Percentiles rank a stretch among this genome's conserved stretches.
phyloP scores from a whole-genome alignment of 1,139 yeast species.

The Diutina scorzettiae region DNA sequence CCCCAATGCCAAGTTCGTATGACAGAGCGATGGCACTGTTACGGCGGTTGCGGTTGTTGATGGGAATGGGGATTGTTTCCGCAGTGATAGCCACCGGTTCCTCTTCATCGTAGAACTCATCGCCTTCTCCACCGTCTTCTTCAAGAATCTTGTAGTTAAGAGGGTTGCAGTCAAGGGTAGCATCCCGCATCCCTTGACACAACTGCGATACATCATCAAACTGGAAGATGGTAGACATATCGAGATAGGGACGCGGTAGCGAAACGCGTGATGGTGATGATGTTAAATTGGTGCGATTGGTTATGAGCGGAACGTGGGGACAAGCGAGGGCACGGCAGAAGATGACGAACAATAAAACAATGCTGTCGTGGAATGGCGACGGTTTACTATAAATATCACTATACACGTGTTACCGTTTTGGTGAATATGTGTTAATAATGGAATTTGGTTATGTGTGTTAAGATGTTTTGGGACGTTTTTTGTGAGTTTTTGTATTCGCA shows the following conservation, averaged over 20 bases:
- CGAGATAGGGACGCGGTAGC: neutral
- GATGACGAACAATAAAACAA: no score
- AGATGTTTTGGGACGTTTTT: no score
- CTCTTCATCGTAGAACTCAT: neutral
- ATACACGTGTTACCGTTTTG: no score
- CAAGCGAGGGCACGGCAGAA: no score
- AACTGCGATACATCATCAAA: constrained; percentile 3
- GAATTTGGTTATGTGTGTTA: no score
- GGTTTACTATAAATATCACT: no score
- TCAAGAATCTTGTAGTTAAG: constrained; percentile 1
- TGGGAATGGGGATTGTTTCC: constrained; percentile 5
- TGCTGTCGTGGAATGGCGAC: no score
- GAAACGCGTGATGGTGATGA: no score
- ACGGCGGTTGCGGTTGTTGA: neutral
- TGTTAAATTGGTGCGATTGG: no score
- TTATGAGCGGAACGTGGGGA: no score
- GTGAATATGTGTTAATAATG: no score
- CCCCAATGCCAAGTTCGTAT: constrained; percentile 3
- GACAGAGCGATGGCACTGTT: constrained; percentile 3
- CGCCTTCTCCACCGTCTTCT: neutral
- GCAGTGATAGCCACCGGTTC: neutral
- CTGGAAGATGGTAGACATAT: constrained; percentile 2
- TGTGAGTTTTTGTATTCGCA: no score
- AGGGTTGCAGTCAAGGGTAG: neutral
- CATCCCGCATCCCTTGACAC: neutral